A percentile compares a stretch with the other conserved stretches of the same genome.
Evolutionary conservation across 2,329 filamentous ascomycete species (phyloP).

Genomic region (Sarocladium kiliense): DNA sequence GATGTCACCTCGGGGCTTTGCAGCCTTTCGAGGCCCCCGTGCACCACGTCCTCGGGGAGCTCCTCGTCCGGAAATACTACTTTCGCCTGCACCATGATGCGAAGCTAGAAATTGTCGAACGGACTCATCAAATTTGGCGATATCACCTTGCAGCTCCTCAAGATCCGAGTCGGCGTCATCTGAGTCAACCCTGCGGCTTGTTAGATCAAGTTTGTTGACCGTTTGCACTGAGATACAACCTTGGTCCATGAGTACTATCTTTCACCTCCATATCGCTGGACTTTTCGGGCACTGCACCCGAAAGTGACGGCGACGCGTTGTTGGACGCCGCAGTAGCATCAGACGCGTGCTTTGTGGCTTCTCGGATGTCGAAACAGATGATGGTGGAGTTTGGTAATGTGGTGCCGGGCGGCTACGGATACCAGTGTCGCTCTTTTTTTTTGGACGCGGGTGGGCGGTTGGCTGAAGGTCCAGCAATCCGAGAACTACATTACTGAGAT

Average conservation of each 20-base stretch:
- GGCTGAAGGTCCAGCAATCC: too few relatives aligned
- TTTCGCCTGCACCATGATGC: slow-evolving; percentile 24
- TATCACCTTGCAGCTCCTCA: slow-evolving; percentile 38
- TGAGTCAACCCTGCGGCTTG: slow-evolving; percentile 13
- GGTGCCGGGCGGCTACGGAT: too few relatives aligned
- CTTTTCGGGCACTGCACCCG: too few relatives aligned
- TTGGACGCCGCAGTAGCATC: too few relatives aligned
- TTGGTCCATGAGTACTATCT: not conserved
- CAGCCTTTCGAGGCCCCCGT: slow-evolving; percentile 52
- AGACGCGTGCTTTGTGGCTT: too few relatives aligned
- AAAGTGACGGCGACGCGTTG: too few relatives aligned
- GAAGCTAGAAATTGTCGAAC: slow-evolving; percentile 35
- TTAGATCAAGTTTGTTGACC: not conserved
- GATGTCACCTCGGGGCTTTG: slow-evolving; percentile 66
- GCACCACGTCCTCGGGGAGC: slow-evolving; percentile 22
- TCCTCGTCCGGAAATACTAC: slow-evolving; percentile 15
- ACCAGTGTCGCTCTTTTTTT: too few relatives aligned
- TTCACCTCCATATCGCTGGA: not conserved
- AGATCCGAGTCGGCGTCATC: slow-evolving; percentile 38
- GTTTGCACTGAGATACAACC: not conserved
- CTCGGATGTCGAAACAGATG: too few relatives aligned
- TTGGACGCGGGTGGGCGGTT: too few relatives aligned
- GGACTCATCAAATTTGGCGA: slow-evolving; percentile 36
- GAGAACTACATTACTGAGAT: too few relatives aligned
- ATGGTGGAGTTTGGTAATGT: too few relatives aligned